Percentiles rank a stretch among this genome's conserved stretches.
Evolutionary conservation across 192 early-diverging fungal genomes (phyloP).

Genomic region (Coemansia sp.): DNA sequence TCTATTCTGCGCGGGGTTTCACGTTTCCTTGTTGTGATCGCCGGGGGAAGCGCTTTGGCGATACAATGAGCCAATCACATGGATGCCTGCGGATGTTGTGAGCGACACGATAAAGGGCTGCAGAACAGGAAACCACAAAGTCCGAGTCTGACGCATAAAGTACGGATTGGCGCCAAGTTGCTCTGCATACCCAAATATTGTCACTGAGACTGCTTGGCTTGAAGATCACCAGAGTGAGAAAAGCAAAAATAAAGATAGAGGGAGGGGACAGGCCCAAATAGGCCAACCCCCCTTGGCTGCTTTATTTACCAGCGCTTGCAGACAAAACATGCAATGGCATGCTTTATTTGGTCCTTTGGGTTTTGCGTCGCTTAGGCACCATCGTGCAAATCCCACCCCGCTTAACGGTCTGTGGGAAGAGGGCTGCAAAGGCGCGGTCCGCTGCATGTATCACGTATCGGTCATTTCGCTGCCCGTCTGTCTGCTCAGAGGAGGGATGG

Average conservation of each 20-base stretch:
- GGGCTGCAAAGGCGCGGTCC: neutral
- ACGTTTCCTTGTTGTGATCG: conserved; percentile 9
- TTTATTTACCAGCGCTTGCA: neutral
- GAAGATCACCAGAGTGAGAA: neutral
- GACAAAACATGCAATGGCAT: neutral
- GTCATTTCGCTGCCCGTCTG: neutral
- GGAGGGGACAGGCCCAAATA: too few relatives aligned
- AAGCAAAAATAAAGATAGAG: neutral
- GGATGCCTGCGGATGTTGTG: conserved; percentile 16
- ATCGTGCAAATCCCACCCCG: neutral
- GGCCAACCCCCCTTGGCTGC: neutral
- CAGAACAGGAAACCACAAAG: conserved; percentile 2
- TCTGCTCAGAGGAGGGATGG: neutral
- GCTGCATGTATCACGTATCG: neutral
- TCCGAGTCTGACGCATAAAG: conserved; percentile 1
- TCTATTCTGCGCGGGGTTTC: conserved; percentile 2
- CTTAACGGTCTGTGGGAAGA: neutral
- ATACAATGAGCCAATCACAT: conserved; percentile 19
- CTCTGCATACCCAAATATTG: neutral
- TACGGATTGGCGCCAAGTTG: neutral
- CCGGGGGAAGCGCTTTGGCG: neutral
- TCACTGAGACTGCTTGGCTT: neutral
- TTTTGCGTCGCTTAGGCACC: neutral
- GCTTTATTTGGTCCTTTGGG: neutral
- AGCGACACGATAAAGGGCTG: neutral